Percentiles rank a stretch among this genome's conserved stretches.
Conservation (phyloP, 371 early-diverging fungal genomes). For the Mortierella sp. region DNA sequence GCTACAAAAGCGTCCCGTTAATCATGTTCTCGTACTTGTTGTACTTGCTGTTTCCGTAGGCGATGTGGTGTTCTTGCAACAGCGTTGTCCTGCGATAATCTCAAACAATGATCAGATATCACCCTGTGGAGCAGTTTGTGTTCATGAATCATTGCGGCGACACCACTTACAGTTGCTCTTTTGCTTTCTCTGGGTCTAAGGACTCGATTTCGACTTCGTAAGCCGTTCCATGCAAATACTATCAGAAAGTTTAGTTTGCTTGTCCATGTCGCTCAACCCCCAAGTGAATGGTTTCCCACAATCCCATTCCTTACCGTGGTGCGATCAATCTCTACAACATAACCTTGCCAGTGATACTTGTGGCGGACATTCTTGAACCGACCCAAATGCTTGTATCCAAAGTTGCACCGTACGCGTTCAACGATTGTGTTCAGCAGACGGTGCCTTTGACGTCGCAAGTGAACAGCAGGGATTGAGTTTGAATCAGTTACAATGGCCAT, state of each 20-base stretch:
- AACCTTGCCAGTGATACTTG: slow-evolving; percentile 44
- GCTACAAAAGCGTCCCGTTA: slow-evolving; percentile 25
- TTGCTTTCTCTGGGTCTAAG: slow-evolving; percentile 35
- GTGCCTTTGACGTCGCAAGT: slow-evolving; percentile 15
- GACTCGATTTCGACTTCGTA: slow-evolving; percentile 51
- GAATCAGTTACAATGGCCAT: too few species aligned
- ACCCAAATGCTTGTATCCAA: slow-evolving; percentile 44
- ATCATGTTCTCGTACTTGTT: slow-evolving; percentile 54
- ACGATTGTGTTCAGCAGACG: slow-evolving; percentile 42
- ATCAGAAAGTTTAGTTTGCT: background rate
- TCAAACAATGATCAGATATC: too few species aligned
- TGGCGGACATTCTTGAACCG: slow-evolving; percentile 45
- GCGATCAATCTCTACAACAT: slow-evolving; percentile 43
- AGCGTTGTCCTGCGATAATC: slow-evolving; percentile 18
- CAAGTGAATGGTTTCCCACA: too few species aligned
- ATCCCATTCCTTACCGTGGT: slow-evolving; percentile 25
- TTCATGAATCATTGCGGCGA: too few species aligned
- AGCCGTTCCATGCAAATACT: slow-evolving; percentile 47
- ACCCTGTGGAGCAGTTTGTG: too few species aligned
- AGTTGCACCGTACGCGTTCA: slow-evolving; percentile 33
- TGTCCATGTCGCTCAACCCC: too few species aligned
- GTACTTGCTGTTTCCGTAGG: slow-evolving; percentile 27
- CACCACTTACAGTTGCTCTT: slow-evolving; percentile 28
- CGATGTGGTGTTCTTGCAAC: slow-evolving; percentile 28
- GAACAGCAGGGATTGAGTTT: too few species aligned